Evolutionary conservation across 1,284 basidiomycete genomes (phyloP).

Genomic region (Puccinia hordei): DNA sequence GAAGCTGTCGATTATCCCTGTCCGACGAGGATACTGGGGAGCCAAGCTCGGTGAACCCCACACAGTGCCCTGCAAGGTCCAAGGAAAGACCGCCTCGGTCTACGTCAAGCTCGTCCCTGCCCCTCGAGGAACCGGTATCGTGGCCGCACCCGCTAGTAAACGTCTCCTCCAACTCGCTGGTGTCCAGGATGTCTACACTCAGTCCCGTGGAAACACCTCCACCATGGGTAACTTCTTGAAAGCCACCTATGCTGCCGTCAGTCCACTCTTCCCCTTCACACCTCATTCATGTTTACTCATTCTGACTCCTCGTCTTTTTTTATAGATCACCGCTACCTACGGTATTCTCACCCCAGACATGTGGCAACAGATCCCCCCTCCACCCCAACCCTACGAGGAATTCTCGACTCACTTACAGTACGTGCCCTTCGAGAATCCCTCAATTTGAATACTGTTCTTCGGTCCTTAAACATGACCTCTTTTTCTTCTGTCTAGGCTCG

Average conservation of each 20-base stretch:
- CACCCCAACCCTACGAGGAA: constrained; percentile 88
- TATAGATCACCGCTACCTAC: constrained; percentile 93
- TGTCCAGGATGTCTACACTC: constrained; percentile 90
- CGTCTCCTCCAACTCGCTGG: constrained; percentile 92
- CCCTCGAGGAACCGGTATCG: constrained; percentile 96
- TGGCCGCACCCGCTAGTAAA: constrained; percentile 96
- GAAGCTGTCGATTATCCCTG: constrained; percentile 91
- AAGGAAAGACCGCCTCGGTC: constrained; percentile 97
- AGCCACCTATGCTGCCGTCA: constrained; percentile 90
- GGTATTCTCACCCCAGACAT: constrained; percentile 95
- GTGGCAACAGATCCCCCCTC: constrained; percentile 90
- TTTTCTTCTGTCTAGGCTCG: background rate
- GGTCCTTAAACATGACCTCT: background rate
- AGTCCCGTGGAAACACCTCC: constrained; percentile 95
- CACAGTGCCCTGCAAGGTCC: constrained; percentile 98
- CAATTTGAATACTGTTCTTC: background rate
- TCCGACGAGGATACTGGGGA: constrained; percentile 99
- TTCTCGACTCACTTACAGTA: constrained; percentile 86
- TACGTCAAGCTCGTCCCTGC: constrained; percentile 99
- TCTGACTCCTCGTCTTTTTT: no score
- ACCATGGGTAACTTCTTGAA: constrained; percentile 99
- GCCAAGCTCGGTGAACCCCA: constrained; percentile 96
- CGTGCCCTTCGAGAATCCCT: constrained; percentile 58
- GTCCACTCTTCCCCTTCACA: constrained; percentile 55
- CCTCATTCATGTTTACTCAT: background rate